Evolutionary conservation across 306 rosid species (phyloP).

Genomic region (Citrullus mucosospermus): DNA sequence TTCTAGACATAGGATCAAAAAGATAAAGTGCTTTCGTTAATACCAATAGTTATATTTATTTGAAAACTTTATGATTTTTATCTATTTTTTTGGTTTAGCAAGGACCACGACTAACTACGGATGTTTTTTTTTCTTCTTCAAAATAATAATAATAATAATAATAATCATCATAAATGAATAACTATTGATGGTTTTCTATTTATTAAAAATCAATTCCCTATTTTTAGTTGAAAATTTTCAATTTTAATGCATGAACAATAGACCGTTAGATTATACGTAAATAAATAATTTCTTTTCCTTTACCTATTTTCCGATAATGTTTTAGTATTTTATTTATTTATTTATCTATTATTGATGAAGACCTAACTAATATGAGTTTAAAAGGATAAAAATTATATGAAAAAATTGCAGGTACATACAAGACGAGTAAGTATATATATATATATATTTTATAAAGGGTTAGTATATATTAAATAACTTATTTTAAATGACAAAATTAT

Average conservation of each 20-base stretch:
- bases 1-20: not conserved
- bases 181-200: not conserved
- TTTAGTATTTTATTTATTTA: too few species aligned
- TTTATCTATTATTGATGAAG: not conserved
- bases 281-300: too few species aligned
- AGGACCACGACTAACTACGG: not conserved
- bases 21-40: not conserved
- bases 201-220: not conserved
- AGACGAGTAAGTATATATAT: not conserved
- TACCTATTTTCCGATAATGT: too few species aligned
- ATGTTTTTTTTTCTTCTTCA: not conserved
- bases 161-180: not conserved
- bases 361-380: not conserved
- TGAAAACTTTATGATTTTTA: not conserved
- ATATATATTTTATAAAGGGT: too few species aligned
- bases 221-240: too few species aligned
- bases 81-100: not conserved
- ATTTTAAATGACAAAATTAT: too few species aligned
- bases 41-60: not conserved
- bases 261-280: not conserved
- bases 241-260: not conserved
- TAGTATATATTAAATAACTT: not conserved
- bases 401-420: not conserved
- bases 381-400: not conserved
- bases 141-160: too few species aligned